phyloP scores from a whole-genome alignment of 78 protist species.

The Monosiga brevicollis region DNA sequence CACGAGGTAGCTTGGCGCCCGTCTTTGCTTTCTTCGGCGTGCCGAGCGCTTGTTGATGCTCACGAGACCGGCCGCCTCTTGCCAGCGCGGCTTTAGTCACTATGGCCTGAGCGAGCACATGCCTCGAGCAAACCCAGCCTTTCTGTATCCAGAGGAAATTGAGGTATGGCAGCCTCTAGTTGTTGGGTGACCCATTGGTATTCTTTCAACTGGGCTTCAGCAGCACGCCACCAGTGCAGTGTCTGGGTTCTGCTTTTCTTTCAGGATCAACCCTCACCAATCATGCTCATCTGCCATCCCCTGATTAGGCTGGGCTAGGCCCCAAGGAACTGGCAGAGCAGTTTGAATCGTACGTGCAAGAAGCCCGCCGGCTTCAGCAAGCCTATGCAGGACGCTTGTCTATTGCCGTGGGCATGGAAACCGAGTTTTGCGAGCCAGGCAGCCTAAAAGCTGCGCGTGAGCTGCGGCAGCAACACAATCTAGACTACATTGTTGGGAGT shows the following conservation, averaged over 20 bases:
- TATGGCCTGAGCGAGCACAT: conserved; percentile 6
- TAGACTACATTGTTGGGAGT: neutral
- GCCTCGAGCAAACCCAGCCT: neutral
- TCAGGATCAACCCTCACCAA: neutral
- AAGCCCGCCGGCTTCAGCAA: neutral
- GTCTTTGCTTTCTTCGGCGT: no score
- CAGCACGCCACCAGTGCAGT: neutral
- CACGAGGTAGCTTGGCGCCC: neutral
- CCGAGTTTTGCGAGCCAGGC: neutral
- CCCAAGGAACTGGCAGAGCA: neutral
- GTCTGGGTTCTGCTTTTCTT: neutral
- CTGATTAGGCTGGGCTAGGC: neutral
- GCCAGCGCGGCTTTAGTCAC: neutral
- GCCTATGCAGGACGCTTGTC: neutral
- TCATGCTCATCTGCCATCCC: neutral
- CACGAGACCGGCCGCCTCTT: no score
- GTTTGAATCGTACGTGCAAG: neutral
- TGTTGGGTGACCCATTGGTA: neutral
- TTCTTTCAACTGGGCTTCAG: neutral
- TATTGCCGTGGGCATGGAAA: neutral
- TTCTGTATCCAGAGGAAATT: neutral
- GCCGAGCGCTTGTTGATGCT: no score
- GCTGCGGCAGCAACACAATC: neutral
- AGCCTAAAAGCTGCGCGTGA: neutral
- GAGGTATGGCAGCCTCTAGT: neutral